Base-by-base conservation (phyloP, 495 filamentous ascomycete species). In the Penicillium dipodomyicola region DNA sequence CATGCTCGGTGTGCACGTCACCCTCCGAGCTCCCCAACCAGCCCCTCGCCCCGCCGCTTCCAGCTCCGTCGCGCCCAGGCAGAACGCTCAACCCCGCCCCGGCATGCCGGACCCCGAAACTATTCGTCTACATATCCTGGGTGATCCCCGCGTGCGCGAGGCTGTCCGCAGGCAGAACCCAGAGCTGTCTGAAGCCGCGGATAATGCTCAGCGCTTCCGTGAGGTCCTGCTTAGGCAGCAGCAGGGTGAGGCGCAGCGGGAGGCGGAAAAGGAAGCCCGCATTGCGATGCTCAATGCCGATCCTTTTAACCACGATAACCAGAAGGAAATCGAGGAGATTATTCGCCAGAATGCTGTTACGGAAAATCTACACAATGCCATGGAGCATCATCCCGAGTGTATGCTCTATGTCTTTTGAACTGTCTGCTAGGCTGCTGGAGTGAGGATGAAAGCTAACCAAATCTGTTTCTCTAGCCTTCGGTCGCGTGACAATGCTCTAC, bases 341-440 rank as follows among this genome's bases (percentile, higher is more conserved):
- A 97, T 98, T 67, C 85, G 93, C 49, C 89, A 96, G 74, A 88
- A 97, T 72, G 81, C 86, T 0, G 92, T 98, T 37, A 90, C 89
- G 65, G 92, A 96, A 70, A 97, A 98, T 65, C 72, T 96, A 56
- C 91, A 97, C 67, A 92, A 90, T 71, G 92, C 95, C 25, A 89
- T 96, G 81, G 94, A 97, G 75, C 84, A 97, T 69, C 91, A 95
- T 62, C 94, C 94, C 1, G 94, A 97, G 83, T 92, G 94, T 96
- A 79, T 55, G 78, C 70, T 44, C 7, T 49, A 19, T 22, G 12
- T 19, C 17, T 22, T 22, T 32, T 5, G 19, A 11, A 3, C 17
- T 5, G 9, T 33, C 14, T 6, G 12, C 23, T n/a, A 58, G n/a
- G 17, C 45, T 32, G 8, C 29, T 20, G 15, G 11, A 20, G 19